phyloP scores from a whole-genome alignment of 176 grass and related monocot species.

The Rhipidocladum racemiflorum region DNA sequence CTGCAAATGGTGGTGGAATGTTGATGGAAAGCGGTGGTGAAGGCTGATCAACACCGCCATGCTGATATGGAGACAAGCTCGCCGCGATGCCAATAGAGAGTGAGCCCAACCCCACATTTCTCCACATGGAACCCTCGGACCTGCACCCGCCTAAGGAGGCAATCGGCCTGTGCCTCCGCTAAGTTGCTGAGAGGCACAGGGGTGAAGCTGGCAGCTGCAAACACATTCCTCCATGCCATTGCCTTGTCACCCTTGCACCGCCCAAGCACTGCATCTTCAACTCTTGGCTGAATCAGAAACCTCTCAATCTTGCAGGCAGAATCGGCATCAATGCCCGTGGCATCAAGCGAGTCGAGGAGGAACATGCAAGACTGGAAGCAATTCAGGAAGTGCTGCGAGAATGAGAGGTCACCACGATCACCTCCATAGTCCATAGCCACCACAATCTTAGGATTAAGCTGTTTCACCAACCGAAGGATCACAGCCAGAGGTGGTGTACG shows the following conservation, averaged over 20 bases:
- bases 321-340: slow-evolving; percentile 60
- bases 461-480: slow-evolving; percentile 71
- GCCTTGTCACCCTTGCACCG: slow-evolving; percentile 44
- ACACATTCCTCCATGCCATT: slow-evolving; percentile 60
- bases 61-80: slow-evolving; percentile 78
- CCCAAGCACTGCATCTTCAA: slow-evolving; percentile 59
- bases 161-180: slow-evolving; percentile 73
- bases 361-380: slow-evolving; percentile 75
- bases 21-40: background rate
- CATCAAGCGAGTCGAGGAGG: slow-evolving; percentile 85
- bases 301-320: slow-evolving; percentile 65
- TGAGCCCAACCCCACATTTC: slow-evolving; percentile 57
- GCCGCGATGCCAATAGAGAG: slow-evolving; percentile 61
- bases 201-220: slow-evolving; percentile 55
- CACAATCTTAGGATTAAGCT: slow-evolving; percentile 71
- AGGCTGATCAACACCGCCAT: slow-evolving; percentile 65
- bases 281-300: slow-evolving; percentile 73
- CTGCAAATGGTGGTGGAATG: background rate
- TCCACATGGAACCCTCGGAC: slow-evolving; percentile 86
- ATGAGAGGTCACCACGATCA: slow-evolving; percentile 69
- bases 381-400: slow-evolving; percentile 67
- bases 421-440: slow-evolving; percentile 69
- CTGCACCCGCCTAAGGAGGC: slow-evolving; percentile 76
- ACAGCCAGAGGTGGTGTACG: slow-evolving; percentile 42
- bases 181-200: slow-evolving; percentile 61